Evolutionary conservation across 495 filamentous ascomycete species (phyloP).

Genomic region (Hypoxylon cercidicola): DNA sequence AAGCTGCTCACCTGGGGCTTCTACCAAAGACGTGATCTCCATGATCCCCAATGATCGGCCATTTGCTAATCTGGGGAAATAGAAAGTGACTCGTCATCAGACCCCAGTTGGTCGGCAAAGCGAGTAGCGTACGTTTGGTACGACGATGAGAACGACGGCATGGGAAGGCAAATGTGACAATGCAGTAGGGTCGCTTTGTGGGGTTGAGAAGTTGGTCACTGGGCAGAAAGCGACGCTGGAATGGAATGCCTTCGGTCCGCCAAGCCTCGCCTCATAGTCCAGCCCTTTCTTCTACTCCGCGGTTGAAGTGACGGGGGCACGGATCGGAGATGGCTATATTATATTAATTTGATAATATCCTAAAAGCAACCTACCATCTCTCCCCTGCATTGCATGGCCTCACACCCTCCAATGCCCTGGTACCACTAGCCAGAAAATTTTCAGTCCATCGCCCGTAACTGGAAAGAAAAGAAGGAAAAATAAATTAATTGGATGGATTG

Average conservation of each 20-base stretch:
- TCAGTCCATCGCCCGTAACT: slow-evolving; percentile 8
- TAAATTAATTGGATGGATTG: slow-evolving; percentile 47
- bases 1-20: slow-evolving; percentile 3
- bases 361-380: slow-evolving; percentile 47
- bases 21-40: slow-evolving; percentile 25
- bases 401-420: slow-evolving; percentile 16
- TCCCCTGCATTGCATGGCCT: slow-evolving; percentile 41
- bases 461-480: slow-evolving; percentile 19
- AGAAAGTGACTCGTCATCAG: slow-evolving; percentile 38
- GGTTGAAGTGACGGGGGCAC: slow-evolving; percentile 30
- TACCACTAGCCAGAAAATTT: slow-evolving; percentile 23
- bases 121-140: slow-evolving; percentile 8
- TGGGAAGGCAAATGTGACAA: slow-evolving; percentile 18
- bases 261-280: slow-evolving; percentile 39
- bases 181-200: slow-evolving; percentile 21
- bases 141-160: slow-evolving; percentile 5
- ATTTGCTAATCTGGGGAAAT: slow-evolving; percentile 22
- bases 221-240: slow-evolving; percentile 22
- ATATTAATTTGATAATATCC: slow-evolving; percentile 46
- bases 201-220: slow-evolving; percentile 31
- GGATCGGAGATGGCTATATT: slow-evolving; percentile 36
- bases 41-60: slow-evolving; percentile 15
- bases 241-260: slow-evolving; percentile 35
- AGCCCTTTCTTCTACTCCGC: slow-evolving; percentile 29
- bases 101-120: slow-evolving; percentile 38